Evolutionary conservation across 2,329 filamentous ascomycete species (phyloP).

Genomic region (Stachybotrys chartarum): DNA sequence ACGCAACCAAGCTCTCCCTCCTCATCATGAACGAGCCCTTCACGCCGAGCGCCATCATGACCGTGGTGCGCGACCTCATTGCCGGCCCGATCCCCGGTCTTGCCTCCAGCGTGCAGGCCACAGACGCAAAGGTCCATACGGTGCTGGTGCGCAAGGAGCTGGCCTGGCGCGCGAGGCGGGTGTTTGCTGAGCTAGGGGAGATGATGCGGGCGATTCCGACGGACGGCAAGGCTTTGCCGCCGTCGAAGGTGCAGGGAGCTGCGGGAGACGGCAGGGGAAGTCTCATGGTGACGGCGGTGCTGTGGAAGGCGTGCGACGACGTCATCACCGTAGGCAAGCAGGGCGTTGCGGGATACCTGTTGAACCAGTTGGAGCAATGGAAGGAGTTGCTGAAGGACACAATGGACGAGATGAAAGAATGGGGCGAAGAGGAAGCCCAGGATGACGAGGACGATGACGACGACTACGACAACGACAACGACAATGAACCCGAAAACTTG

Average conservation of each 20-base stretch:
- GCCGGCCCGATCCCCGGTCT: constrained; percentile 68
- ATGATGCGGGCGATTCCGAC: constrained; percentile 54
- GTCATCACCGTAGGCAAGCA: constrained; percentile 55
- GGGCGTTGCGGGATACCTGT: constrained; percentile 64
- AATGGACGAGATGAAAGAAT: constrained; percentile 79
- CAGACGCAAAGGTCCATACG: constrained; percentile 55
- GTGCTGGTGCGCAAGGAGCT: constrained; percentile 57
- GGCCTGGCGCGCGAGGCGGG: constrained; percentile 46
- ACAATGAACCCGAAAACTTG: constrained; percentile 9
- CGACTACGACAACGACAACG: constrained; percentile 33
- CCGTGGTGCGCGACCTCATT: constrained; percentile 65
- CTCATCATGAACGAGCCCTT: constrained; percentile 83
- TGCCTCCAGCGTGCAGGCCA: constrained; percentile 62
- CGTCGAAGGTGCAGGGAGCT: constrained; percentile 12
- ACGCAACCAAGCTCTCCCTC: constrained; percentile 81
- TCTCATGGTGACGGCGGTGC: constrained; percentile 61
- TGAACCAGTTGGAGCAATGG: constrained; percentile 66
- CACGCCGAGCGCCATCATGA: constrained; percentile 66
- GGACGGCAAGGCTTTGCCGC: constrained; percentile 45
- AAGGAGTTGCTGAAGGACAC: constrained; percentile 73
- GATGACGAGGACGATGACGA: constrained; percentile 51
- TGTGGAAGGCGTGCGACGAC: constrained; percentile 80
- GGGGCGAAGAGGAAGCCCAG: constrained; percentile 66
- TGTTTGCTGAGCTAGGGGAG: constrained; percentile 55
- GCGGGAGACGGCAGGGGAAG: constrained; percentile 41